Conservation (phyloP, 306 rosid species). For the Sicyos edulis region DNA sequence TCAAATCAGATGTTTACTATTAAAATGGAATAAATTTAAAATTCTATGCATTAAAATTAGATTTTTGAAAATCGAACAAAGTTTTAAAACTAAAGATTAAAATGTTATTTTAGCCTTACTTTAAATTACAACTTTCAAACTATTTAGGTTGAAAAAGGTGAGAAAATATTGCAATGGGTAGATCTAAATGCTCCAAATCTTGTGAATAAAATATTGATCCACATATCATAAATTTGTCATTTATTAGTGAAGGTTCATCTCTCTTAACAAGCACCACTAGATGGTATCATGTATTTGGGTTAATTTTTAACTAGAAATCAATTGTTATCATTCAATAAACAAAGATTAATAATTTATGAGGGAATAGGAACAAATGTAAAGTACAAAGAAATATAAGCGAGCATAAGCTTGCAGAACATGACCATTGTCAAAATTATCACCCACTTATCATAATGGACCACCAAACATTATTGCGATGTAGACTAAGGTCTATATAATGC, state of each 20-base stretch:
- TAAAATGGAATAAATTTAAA: too few relatives aligned
- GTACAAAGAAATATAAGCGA: background rate
- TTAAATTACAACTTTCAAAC: too few relatives aligned
- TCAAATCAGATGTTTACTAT: too few relatives aligned
- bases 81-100: too few relatives aligned
- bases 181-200: background rate
- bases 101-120: too few relatives aligned
- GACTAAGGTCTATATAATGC: slow-evolving; percentile 3
- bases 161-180: background rate
- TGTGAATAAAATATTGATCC: background rate
- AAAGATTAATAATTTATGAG: background rate
- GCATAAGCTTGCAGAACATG: background rate
- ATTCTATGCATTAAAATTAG: too few relatives aligned
- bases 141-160: background rate
- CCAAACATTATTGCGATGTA: slow-evolving; percentile 10
- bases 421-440: slow-evolving; percentile 3
- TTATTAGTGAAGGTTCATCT: background rate
- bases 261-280: background rate
- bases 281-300: background rate
- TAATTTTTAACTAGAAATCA: background rate
- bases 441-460: slow-evolving; percentile 18
- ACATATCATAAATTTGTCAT: background rate
- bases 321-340: background rate
- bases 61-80: too few relatives aligned
- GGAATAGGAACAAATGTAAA: background rate